Percentiles rank a stretch among this genome's conserved stretches.
Evolutionary conservation across 176 grass and related monocot species (phyloP).

Genomic region (Carex kokanica): DNA sequence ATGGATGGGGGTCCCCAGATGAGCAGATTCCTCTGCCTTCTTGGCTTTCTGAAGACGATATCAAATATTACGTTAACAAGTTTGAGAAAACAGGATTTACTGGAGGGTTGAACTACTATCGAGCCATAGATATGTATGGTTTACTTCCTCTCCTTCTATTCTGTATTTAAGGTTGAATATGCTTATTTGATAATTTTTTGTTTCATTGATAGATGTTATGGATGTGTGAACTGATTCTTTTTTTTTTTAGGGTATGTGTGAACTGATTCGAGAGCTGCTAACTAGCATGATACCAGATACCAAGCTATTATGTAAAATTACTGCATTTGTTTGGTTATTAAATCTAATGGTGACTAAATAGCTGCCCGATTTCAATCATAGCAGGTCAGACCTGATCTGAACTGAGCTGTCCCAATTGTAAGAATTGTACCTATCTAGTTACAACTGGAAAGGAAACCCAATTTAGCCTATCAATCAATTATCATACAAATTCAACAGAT

Average conservation of each 20-base stretch:
- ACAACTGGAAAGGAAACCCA: no score
- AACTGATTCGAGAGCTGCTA: not conserved
- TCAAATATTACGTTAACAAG: conserved; percentile 43
- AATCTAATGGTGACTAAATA: not conserved
- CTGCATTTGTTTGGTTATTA: not conserved
- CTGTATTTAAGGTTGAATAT: not conserved
- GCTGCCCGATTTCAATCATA: not conserved
- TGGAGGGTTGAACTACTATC: conserved; percentile 61
- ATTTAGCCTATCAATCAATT: no score
- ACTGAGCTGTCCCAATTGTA: not conserved
- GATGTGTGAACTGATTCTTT: no score
- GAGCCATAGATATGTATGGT: conserved; percentile 44
- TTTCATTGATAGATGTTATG: not conserved
- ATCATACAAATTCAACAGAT: no score
- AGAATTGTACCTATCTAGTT: not conserved
- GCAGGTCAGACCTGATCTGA: not conserved
- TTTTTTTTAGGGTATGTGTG: no score
- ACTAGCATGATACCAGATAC: not conserved
- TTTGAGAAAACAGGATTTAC: conserved; percentile 67
- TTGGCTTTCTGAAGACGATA: conserved; percentile 55
- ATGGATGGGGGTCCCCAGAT: no score
- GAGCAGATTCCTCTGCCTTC: conserved; percentile 44
- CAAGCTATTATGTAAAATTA: not conserved
- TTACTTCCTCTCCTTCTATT: not conserved
- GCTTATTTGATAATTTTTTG: not conserved